Percentiles rank a stretch among this genome's conserved stretches.
Evolutionary conservation across 2,329 filamentous ascomycete genomes (phyloP).

Genomic region (Chaetomium strumarium): DNA sequence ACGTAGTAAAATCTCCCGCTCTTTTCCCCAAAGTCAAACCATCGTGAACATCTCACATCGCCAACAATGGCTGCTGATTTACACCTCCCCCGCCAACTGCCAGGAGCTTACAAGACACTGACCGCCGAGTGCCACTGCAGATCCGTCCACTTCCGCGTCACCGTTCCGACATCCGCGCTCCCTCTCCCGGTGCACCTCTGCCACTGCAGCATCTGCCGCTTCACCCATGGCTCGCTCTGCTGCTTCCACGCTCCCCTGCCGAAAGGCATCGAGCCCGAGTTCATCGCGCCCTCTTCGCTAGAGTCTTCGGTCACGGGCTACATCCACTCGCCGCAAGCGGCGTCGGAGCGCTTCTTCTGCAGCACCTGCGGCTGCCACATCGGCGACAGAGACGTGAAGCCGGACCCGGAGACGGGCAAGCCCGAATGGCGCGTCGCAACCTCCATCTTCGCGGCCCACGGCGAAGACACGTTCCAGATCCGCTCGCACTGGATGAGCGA

Average conservation of each 20-base stretch:
- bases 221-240: conserved; percentile 37
- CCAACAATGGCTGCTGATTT: conserved; percentile 15
- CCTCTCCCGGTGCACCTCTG: conserved; percentile 40
- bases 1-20: background rate
- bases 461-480: conserved; percentile 33
- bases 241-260: conserved; percentile 38
- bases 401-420: conserved; percentile 17
- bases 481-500: conserved; percentile 33
- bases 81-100: conserved; percentile 16
- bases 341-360: conserved; percentile 39
- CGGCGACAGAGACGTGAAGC: conserved; percentile 30
- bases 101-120: conserved; percentile 30
- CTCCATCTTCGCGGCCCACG: conserved; percentile 35
- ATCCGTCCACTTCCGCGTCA: conserved; percentile 38
- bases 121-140: conserved; percentile 43
- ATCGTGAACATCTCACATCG: background rate
- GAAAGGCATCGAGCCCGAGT: conserved; percentile 31
- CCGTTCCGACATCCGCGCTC: conserved; percentile 33
- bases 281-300: conserved; percentile 36
- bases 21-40: background rate
- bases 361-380: conserved; percentile 41
- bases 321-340: conserved; percentile 23
- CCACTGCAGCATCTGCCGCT: conserved; percentile 42
- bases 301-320: conserved; percentile 34
- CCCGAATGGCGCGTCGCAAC: conserved; percentile 35